Evolutionary conservation across 2,329 filamentous ascomycete species (phyloP), one percentile per base, ranked within the genome.

Genomic region (Fusarium camptoceras): DNA sequence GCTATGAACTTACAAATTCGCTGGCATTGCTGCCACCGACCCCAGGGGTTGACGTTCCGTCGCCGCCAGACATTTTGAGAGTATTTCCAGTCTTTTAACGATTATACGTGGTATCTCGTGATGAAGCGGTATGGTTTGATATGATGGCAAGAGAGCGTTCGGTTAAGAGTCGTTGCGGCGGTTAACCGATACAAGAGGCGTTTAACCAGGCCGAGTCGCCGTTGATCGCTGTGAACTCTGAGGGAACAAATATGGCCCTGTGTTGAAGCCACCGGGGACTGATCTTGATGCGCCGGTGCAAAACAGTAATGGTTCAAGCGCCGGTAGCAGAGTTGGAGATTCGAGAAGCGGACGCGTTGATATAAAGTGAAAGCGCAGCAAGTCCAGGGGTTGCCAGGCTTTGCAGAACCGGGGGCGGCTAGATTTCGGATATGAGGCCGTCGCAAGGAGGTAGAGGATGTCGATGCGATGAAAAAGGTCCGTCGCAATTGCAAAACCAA

Each of bases 1-100:
- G 41, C 48, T 34, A 34, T 24, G 34, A 47, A 92, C 92, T 86
- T 85, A 97, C 94, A 87, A 97, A 97, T 84, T 97, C 94, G 86
- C 94, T 97, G 68, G 94, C 97, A 84, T 93, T 97, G 82, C 92
- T 96, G 77, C 83, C 83, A 68, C 83, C 83, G 72, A 71, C 71
- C 68, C 73, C 76, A 76, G 81, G 74, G 78, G 76, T 71, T 44
- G 77, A 62, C 43, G 75, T 70, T 58, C 73, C 68, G 58, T 81
- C 79, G 50, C 77, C 72, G 55, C 74, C 77, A 60, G 79, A 81
- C 79, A 81, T 81, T 59, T 30, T 56, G 56, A 55, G 28, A 43
- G 61, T 53, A 42, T 43, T 41, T 41, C 63, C 11, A 16, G 28
- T 27, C 28, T 53, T 25, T 65, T 43, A 34, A 18, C 24, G 44